Evolutionary conservation across 169 alveolate genomes (phyloP).

Genomic region (Amoebophrya sp.): DNA sequence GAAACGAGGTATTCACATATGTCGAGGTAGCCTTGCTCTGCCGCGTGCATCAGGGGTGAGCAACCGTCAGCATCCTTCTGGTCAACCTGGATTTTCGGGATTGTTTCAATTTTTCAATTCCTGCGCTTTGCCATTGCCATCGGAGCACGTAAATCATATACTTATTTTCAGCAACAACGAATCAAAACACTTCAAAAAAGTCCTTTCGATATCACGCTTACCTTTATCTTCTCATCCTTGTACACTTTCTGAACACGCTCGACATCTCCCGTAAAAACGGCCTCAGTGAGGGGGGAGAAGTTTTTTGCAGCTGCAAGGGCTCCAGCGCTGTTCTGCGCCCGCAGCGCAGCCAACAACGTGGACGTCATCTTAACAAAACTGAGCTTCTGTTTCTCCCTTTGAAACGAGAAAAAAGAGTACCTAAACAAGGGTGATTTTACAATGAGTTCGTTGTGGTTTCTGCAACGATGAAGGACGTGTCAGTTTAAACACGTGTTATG

Average conservation of each 20-base stretch:
- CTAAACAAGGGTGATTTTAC: no score
- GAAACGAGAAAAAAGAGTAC: background rate
- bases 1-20: background rate
- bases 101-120: no score
- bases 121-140: no score
- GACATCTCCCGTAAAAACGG: background rate
- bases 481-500: no score
- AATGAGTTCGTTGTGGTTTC: no score
- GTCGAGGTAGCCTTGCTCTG: background rate
- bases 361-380: background rate
- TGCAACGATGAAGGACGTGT: no score
- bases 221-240: background rate
- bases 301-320: background rate
- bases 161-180: no score
- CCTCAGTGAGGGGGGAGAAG: background rate
- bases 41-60: background rate
- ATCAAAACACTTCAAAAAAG: no score
- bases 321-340: slow-evolving; percentile 14
- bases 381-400: background rate
- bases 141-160: no score
- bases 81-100: background rate
- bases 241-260: background rate
- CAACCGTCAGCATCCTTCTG: background rate
- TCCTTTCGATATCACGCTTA: no score
- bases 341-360: background rate